Evolutionary conservation across 495 filamentous ascomycete genomes (phyloP), one percentile per base, ranked within the genome.

Genomic region (Aspergillus olivimuriae): DNA sequence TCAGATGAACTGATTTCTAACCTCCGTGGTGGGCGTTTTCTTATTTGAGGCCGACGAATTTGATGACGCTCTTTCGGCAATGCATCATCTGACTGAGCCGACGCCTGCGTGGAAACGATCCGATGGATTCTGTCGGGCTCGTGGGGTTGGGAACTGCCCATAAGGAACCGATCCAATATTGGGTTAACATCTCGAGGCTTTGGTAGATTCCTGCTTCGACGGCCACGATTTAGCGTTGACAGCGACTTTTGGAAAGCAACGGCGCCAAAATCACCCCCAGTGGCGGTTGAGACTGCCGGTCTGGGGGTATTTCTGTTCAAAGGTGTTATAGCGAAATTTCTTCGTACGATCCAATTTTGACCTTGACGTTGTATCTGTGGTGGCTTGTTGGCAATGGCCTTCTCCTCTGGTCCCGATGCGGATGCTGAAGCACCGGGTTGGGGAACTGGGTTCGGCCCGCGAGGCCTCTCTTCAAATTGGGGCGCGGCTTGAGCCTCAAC

Each of bases 11-110:
- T 50, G 1, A 68, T 44, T 44, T 84, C 72, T 14, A 86, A 31
- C 7, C 67, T 69, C n/a, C 52, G 69, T 19, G 83, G 83, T 1
- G 51, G 59, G 2, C 62, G 55, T 41, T 70, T 67, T 46, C 78
- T 85, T 34, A 70, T 59, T 3, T 56, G 58, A 39, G 38, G 53
- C n/a, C 53, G 52, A 34, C 31, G 28, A 24, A 38, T 19, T 15
- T 33, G 50, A 5, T 14, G 10, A 16, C 34, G 45, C 0, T 24
- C n/a, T 5, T 34, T 47, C 9, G 44, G 18, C n/a, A 15, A 30
- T 28, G 8, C 32, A 34, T 41, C 34, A 15, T 49, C 26, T 12
- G n/a, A 22, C 32, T 21, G 41, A 2, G 21, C 36, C 18, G 17
- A 39, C 39, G 16, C 17, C 23, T 37, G 21, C 11, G 8, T 24